Conservation (phyloP, 2,329 filamentous ascomycete genomes). For the Sporothrix dimorphospora region DNA sequence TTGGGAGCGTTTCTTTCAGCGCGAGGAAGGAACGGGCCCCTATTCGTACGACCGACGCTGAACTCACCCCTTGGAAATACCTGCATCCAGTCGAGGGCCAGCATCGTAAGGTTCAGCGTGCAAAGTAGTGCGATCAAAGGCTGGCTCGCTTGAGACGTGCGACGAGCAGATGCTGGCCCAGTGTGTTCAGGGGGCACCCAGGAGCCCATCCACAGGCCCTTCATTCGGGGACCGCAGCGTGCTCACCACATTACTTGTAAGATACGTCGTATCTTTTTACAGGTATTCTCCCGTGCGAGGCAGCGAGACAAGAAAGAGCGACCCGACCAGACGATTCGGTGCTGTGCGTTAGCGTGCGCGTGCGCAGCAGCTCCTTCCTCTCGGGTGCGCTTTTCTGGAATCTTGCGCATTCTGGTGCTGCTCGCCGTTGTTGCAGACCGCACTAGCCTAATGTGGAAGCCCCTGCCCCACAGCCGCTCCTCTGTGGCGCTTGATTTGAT, state of each 20-base stretch:
- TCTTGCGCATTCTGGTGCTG: too few species aligned
- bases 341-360: neutral
- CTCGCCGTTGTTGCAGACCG: neutral
- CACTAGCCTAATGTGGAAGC: constrained; percentile 12
- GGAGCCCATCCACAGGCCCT: too few species aligned
- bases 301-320: neutral
- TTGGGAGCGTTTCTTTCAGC: neutral
- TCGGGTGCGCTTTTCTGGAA: neutral
- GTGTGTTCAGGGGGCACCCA: neutral
- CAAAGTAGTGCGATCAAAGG: too few species aligned
- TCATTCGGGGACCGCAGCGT: neutral
- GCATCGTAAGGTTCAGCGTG: too few species aligned
- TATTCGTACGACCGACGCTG: neutral
- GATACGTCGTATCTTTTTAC: too few species aligned
- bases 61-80: neutral
- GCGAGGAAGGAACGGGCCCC: neutral
- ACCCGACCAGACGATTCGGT: neutral
- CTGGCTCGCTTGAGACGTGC: neutral
- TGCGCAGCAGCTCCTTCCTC: neutral
- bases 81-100: neutral
- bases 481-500: neutral
- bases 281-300: neutral
- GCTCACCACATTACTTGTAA: constrained; percentile 13
- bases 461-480: neutral
- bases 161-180: neutral